Evolutionary conservation across 140 eudicot species (phyloP).

Genomic region (Oenanthe javanica): DNA sequence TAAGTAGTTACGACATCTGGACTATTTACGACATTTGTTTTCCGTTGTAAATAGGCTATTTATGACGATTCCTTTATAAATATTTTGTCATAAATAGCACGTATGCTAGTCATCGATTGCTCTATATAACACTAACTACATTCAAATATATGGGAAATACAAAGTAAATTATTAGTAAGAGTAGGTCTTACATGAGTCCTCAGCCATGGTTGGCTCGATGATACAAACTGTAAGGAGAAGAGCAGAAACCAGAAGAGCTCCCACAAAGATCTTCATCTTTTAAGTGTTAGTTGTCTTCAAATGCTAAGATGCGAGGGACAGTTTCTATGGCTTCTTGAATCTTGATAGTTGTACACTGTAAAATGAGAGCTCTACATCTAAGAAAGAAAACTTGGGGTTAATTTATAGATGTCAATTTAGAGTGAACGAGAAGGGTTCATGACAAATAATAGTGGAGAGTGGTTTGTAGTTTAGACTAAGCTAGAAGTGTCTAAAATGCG

Average conservation of each 20-base stretch:
- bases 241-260: slow-evolving; percentile 10
- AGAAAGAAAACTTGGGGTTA: background rate
- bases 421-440: background rate
- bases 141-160: background rate
- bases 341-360: too few relatives aligned
- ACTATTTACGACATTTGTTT: too few relatives aligned
- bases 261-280: slow-evolving; percentile 12
- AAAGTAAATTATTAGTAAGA: background rate
- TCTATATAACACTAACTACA: background rate
- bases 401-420: background rate
- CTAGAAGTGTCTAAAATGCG: background rate
- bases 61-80: too few relatives aligned
- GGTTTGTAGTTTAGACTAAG: background rate
- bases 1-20: too few relatives aligned
- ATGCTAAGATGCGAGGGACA: background rate
- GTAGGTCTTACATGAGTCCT: slow-evolving; percentile 8
- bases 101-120: background rate
- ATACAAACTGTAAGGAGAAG: slow-evolving; percentile 20
- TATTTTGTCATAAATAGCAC: too few relatives aligned
- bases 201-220: slow-evolving; percentile 17
- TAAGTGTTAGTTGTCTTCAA: background rate
- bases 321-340: background rate
- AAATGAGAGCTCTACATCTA: background rate
- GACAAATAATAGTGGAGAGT: background rate
- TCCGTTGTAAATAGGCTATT: too few relatives aligned